Evolutionary conservation across 129 eudicot genomes (phyloP).

Genomic region (Helichrysum umbraculigerum): DNA sequence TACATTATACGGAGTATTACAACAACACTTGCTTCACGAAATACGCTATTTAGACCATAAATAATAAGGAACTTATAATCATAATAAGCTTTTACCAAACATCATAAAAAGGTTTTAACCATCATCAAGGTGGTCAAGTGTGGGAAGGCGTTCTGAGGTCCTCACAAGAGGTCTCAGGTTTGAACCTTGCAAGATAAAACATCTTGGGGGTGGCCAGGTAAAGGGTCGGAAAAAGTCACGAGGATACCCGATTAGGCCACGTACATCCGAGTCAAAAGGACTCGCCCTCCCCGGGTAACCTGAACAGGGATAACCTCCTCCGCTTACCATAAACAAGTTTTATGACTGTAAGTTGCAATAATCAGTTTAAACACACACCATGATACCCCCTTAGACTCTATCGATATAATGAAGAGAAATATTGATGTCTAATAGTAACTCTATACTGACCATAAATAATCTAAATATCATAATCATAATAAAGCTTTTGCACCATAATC

Average conservation of each 20-base stretch:
- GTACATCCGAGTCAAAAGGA: too few relatives aligned
- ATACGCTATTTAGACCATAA: neutral
- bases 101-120: neutral
- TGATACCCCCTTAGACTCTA: neutral
- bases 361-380: neutral
- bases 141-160: too few relatives aligned
- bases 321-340: neutral
- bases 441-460: neutral
- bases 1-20: neutral
- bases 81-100: neutral
- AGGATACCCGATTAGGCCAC: too few relatives aligned
- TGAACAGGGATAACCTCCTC: too few relatives aligned
- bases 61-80: neutral
- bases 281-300: too few relatives aligned
- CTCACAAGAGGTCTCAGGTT: too few relatives aligned
- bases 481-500: neutral
- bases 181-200: too few relatives aligned
- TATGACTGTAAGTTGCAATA: neutral
- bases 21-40: neutral
- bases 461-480: neutral
- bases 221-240: too few relatives aligned
- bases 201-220: too few relatives aligned
- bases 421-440: neutral
- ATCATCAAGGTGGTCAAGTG: too few relatives aligned
- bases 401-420: slow-evolving; percentile 3